Evolutionary conservation across 2,329 filamentous ascomycete genomes (phyloP), one percentile per base, ranked within the genome.

Genomic region (Ceratocystis harringtonii): DNA sequence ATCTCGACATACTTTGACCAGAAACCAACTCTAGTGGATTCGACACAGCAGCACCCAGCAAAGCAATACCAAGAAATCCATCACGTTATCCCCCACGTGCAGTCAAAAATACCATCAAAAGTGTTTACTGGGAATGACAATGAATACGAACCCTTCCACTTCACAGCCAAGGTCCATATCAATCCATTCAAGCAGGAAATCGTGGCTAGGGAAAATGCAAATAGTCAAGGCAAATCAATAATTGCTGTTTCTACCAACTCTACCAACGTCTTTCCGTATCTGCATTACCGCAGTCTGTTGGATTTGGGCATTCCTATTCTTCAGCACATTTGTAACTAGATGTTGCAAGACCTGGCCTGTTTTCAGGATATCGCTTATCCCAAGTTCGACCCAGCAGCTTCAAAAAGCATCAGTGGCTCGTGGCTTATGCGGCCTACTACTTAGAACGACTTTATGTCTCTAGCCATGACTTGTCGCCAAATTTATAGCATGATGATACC

Each of bases 381-480:
- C 45, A 41, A 55, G n/a, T 7, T 55, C 8, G 19, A 32, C 5
- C 17, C 22, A 5, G 15, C 17, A 10, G 28, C 22, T 12, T 32
- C 30, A 4, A n/a, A n/a, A 7, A n/a, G 1, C 15, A 50, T 28
- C 15, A 63, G 3, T 28, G 17, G 25, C 45, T 25, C 62, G 30
- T 12, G 62, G 12, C 30, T 30, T 5, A 58, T 58, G n/a, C 8
- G 22, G 25, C 5, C 58, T 28, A 50, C 65, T 12, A 45, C 36
- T 12, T 67, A 58, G 65, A 44, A 19, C 5, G 65, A 67, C 43
- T 43, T 64, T 52, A 19, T 67, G 15, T 45, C 65, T 3, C 28
- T 67, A 17, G 62, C 65, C 22, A 60, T 7, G 41, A 67, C 65
- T 2, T 67, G 65, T 43, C 62, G 32, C 22, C 55, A 45, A 17